Evolutionary conservation across 2,329 filamentous ascomycete species (phyloP), one percentile per base, ranked within the genome.

Genomic region (Decorospora gaudefroyi): DNA sequence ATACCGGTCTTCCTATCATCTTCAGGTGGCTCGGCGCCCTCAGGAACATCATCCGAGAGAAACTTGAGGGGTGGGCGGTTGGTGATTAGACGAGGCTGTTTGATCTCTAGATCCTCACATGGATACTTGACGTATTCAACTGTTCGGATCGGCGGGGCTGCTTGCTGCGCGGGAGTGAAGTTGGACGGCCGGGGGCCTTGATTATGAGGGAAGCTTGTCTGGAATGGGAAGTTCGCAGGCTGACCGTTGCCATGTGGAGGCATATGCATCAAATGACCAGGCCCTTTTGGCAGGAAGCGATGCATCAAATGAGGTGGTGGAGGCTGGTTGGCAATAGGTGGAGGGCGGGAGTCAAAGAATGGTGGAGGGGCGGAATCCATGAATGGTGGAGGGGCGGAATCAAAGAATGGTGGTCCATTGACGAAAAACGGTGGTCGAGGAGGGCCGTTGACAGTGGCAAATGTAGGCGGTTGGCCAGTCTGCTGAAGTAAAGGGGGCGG

Each of bases 31-130:
- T 72, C 65, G 22, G 68, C 66, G 38, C 73, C 67, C 1, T 70
- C 58, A 3, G 68, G 55, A 75, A 72, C 11, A 75, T 90, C 80
- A 38, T 78, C 79, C 49, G 86, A 88, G 57, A 95, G 76, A 64
- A 88, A 96, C 44, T 88, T 88, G 32, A 97, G 73, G 1, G 81
- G 73, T 2, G 93, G 93, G 10, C 93, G 84, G 42, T 83, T 79
- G 28, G 78, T 70, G 8, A 78, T 83, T 38, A 85, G 80, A 17
- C 74, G 74, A 43, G 82, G 81, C 2, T 86, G 85, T 15, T 85
- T 79, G 16, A 97, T 78, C 56, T 95, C 87, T 34, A 97, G 74
- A 71, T 99, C 93, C 63, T 99, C 93, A 50, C 96, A 95, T 0
- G 93, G 93, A 67, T 96, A 97, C 67, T 95, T 96, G 50, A 93